Conservation (phyloP, 2,329 filamentous ascomycete species). For the Cladosporium halotolerans region DNA sequence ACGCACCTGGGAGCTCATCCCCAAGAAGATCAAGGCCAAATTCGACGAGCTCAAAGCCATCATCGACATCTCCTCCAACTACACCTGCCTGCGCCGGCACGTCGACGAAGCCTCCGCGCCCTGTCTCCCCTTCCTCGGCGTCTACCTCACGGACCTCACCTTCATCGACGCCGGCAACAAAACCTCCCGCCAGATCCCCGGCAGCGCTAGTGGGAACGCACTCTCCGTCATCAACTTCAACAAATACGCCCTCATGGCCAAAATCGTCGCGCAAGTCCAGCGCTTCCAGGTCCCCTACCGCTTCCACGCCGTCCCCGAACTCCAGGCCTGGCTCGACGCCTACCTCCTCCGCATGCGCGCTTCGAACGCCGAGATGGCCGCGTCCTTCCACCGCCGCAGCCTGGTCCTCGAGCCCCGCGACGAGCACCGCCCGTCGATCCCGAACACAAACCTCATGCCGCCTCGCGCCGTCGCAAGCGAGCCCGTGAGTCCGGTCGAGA, state of each 20-base stretch:
- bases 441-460: not conserved
- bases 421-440: slow-evolving; percentile 2
- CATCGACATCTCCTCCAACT: slow-evolving; percentile 85
- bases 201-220: slow-evolving; percentile 47
- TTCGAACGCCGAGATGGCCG: slow-evolving; percentile 55
- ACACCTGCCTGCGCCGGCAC: slow-evolving; percentile 74
- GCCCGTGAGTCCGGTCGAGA: slow-evolving; percentile 11
- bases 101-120: slow-evolving; percentile 76
- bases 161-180: slow-evolving; percentile 95
- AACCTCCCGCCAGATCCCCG: slow-evolving; percentile 69
- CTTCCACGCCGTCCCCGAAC: slow-evolving; percentile 72
- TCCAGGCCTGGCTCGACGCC: slow-evolving; percentile 86
- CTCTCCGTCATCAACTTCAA: slow-evolving; percentile 93
- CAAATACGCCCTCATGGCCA: slow-evolving; percentile 89
- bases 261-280: slow-evolving; percentile 92
- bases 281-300: slow-evolving; percentile 92
- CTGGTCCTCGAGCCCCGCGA: slow-evolving; percentile 66
- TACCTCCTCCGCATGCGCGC: slow-evolving; percentile 72
- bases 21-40: slow-evolving; percentile 71
- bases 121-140: slow-evolving; percentile 90
- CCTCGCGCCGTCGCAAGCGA: not conserved
- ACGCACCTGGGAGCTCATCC: slow-evolving; percentile 87
- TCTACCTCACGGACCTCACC: slow-evolving; percentile 91
- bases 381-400: slow-evolving; percentile 74
- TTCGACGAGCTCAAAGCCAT: slow-evolving; percentile 75